Evolutionary conservation across 306 rosid genomes (phyloP).

Genomic region (Cucumis sativus): Cucumber_9930_V3 NC_026657.2:34600001-34600500

Average conservation of each 20-base stretch:
- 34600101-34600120: slow-evolving; percentile 99
- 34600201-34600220: slow-evolving; percentile 53
- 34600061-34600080: slow-evolving; percentile 96
- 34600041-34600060: slow-evolving; percentile 81
- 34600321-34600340: slow-evolving; percentile 38
- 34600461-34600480: background rate
- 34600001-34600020: slow-evolving; percentile 20
- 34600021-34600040: slow-evolving; percentile 25
- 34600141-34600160: slow-evolving; percentile 99
- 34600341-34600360: background rate
- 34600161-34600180: slow-evolving; percentile 89
- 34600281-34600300: slow-evolving; percentile 92
- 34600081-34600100: slow-evolving; percentile 98
- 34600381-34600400: background rate
- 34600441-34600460: background rate
- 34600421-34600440: background rate
- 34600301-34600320: slow-evolving; percentile 76
- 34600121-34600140: slow-evolving; percentile 93
- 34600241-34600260: slow-evolving; percentile 96
- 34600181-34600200: slow-evolving; percentile 89
- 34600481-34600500: background rate
- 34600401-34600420: background rate
- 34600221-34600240: slow-evolving; percentile 71
- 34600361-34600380: background rate
- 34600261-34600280: slow-evolving; percentile 94